Evolutionary conservation across 768 basidiomycete genomes (phyloP).

Genomic region (Collybia mongolica): DNA sequence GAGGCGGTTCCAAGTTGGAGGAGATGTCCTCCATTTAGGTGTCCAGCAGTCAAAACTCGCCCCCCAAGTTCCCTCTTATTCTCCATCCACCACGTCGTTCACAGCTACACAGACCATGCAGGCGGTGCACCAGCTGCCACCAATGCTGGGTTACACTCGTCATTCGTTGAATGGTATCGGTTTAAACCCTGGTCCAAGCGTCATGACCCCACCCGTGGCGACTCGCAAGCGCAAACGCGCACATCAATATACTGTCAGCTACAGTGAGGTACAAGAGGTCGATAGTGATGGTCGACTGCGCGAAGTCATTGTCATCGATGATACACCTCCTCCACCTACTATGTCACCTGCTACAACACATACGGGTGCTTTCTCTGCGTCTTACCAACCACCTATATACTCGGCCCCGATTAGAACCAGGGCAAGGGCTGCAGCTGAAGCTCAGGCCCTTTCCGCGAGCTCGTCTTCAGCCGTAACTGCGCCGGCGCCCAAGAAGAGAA

Average conservation of each 20-base stretch:
- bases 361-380: conserved; percentile 70
- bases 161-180: conserved; percentile 49
- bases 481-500: conserved; percentile 82
- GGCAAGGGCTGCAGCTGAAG: conserved; percentile 84
- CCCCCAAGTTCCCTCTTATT: conserved; percentile 23
- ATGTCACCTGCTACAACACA: conserved; percentile 74
- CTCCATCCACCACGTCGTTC: conserved; percentile 51
- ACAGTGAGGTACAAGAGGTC: conserved; percentile 87
- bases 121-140: conserved; percentile 65
- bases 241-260: conserved; percentile 79
- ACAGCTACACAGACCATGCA: conserved; percentile 61
- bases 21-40: conserved; percentile 40
- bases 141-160: conserved; percentile 62
- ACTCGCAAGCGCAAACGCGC: conserved; percentile 84
- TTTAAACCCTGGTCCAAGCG: conserved; percentile 52
- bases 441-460: conserved; percentile 70
- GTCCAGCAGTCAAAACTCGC: conserved; percentile 34
- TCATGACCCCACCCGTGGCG: conserved; percentile 69
- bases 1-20: conserved; percentile 25
- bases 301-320: conserved; percentile 91
- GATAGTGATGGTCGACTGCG: conserved; percentile 74
- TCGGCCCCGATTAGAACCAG: conserved; percentile 80
- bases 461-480: conserved; percentile 64
- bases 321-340: conserved; percentile 84
- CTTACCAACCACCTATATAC: conserved; percentile 76